Evolutionary conservation across 805 yeast species (phyloP).

Genomic region (Wickerhamomyces sydowiorum): DNA sequence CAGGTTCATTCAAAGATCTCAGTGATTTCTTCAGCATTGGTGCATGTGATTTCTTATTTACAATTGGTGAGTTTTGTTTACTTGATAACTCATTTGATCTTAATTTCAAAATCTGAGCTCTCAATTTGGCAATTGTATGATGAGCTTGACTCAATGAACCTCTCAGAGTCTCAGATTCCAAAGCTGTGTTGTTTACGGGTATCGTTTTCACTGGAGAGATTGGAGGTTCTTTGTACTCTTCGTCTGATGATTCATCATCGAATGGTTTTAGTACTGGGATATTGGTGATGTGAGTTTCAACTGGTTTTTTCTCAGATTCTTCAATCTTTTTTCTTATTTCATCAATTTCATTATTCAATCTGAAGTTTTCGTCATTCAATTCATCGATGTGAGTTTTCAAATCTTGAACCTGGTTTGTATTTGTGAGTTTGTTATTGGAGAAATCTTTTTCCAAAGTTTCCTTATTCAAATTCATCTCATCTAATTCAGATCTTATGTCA

Average conservation of each 20-base stretch:
- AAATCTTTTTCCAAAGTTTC: conserved; percentile 35
- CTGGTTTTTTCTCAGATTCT: conserved; percentile 10
- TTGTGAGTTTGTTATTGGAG: conserved; percentile 28
- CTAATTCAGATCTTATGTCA: conserved; percentile 42
- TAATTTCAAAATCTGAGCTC: conserved; percentile 28
- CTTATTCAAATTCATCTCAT: conserved; percentile 35
- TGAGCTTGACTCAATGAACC: conserved; percentile 63
- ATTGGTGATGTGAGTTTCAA: conserved; percentile 7
- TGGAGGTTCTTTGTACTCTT: conserved; percentile 32
- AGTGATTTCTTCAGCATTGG: conserved; percentile 8
- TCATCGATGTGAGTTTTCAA: conserved; percentile 48
- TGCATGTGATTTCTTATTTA: conserved; percentile 7
- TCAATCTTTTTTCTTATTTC: conserved; percentile 17
- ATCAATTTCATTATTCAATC: conserved; percentile 37
- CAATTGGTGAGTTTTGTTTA: conserved; percentile 13
- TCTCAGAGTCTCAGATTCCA: conserved; percentile 62
- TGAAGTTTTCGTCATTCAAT: conserved; percentile 66
- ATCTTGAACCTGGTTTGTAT: conserved; percentile 38
- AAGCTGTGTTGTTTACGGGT: conserved; percentile 36
- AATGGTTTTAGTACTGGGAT: conserved; percentile 20
- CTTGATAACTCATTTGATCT: conserved; percentile 19
- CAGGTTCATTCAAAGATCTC: conserved; percentile 4
- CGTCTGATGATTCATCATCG: conserved; percentile 27
- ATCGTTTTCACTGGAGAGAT: conserved; percentile 28
- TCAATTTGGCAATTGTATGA: conserved; percentile 53